These are phyloP conservation scores for Backusella luteola DNA, from an alignment of 192 early-diverging fungal genomes.

Conservation along the genomic window DNA sequence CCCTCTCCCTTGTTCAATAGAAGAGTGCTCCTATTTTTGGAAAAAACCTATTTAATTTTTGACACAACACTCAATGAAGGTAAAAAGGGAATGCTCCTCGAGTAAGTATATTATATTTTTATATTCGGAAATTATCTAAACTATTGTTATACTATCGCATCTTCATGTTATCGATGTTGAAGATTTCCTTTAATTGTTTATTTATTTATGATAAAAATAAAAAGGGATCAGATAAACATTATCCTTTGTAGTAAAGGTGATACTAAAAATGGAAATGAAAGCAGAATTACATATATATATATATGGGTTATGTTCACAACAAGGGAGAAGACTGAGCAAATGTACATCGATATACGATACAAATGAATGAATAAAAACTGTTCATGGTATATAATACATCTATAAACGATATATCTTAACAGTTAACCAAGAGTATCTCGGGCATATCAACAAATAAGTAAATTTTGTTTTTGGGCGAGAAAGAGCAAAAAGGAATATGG, in stretches of 20 bases:
- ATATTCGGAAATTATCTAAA: background rate
- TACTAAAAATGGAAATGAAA: background rate
- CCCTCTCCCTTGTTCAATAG: background rate
- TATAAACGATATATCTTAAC: background rate
- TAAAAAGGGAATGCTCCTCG: background rate
- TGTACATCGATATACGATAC: background rate
- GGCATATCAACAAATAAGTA: slow-evolving; percentile 5
- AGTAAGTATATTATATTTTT: background rate
- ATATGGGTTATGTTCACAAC: background rate
- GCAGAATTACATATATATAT: background rate
- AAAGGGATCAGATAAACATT: background rate
- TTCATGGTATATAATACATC: background rate
- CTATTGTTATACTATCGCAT: background rate
- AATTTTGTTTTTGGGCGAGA: background rate
- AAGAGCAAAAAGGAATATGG: background rate
- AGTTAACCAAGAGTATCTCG: background rate
- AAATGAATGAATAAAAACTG: background rate
- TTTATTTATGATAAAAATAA: background rate
- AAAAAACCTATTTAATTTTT: slow-evolving; percentile 3
- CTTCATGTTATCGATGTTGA: background rate
- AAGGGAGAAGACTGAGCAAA: background rate
- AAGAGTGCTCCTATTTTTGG: background rate
- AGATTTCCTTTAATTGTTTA: background rate
- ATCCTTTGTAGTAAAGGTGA: background rate
- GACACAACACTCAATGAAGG: background rate